Evolutionary conservation across 2,329 filamentous ascomycete genomes (phyloP), one percentile per base, ranked within the genome.

Genomic region (Sporothrix brasiliensis): DNA sequence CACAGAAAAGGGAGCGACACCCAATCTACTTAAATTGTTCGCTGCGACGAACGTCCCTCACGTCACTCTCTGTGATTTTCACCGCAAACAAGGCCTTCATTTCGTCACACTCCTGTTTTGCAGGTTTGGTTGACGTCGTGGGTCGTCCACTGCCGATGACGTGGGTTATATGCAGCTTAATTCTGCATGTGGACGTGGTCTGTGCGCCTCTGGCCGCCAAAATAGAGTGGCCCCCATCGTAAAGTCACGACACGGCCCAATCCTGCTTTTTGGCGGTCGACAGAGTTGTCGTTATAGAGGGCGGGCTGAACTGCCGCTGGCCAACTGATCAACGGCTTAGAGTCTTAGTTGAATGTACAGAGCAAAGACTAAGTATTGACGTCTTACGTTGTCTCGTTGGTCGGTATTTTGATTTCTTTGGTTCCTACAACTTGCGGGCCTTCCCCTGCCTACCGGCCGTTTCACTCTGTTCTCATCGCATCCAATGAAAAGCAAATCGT

Each of bases 21-120:
- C 21, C 19, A 19, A 63, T 47, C 58, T 47, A 47, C 58, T 63
- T 63, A 63, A 63, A 63, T 63, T 39, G 58, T 44, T 21, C n/a
- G 2, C 50, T 53, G 21, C 34, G 34, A 30, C 27, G 27, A 30
- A 30, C 52, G 14, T 58, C 54, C 34, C 27, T 11, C 54, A 58
- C 30, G 54, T 58, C 54, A 58, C 54, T 41, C 16, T 19, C 54
- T 3, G 11, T 2, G 24, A 11, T 14, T 27, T 7, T 1, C 34
- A 34, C 6, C 34, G 34, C 34, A 67, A 67, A 53, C 63, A 49
- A 19, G 61, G 4, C 7, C 30, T 50, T n/a, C 16, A 16, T 24
- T 49, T 49, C 24, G 41, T 47, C 11, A 9, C 16, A 3, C 50
- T 53, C 30, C 30, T 13, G 19, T 39, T 34, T 24, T 44, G 34